A percentile compares a stretch with the other conserved stretches of the same genome.
phyloP scores from a whole-genome alignment of 352 stramenopile genomes.

The Pythium folliculosum region DNA sequence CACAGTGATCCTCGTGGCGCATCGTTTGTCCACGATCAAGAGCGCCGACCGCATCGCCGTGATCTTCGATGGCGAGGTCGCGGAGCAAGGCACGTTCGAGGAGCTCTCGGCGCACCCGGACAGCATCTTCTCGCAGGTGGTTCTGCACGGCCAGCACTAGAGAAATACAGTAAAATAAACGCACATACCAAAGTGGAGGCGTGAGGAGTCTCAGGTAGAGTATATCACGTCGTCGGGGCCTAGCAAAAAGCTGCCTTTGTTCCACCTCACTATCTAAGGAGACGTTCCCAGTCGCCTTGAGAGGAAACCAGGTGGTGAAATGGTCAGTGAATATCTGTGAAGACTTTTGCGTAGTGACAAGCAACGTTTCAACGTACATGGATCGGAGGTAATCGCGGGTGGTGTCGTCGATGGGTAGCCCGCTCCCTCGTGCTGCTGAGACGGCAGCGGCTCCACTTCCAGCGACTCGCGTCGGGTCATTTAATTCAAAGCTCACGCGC shows the following conservation, averaged over 20 bases:
- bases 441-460: conserved; percentile 31
- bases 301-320: neutral
- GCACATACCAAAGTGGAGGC: neutral
- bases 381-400: conserved; percentile 32
- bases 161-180: conserved; percentile 21
- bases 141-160: conserved; percentile 63
- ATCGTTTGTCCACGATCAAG: conserved; percentile 94
- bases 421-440: conserved; percentile 16
- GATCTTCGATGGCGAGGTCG: conserved; percentile 83
- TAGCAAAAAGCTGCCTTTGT: neutral
- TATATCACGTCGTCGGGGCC: neutral
- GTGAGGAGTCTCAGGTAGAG: neutral
- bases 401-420: conserved; percentile 30
- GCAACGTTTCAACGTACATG: conserved; percentile 16
- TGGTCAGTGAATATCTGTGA: neutral
- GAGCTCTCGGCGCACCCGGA: conserved; percentile 59
- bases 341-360: neutral
- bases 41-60: conserved; percentile 92
- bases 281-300: conserved; percentile 17
- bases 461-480: conserved; percentile 5
- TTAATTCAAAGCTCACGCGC: conserved; percentile 23
- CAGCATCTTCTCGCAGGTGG: conserved; percentile 77
- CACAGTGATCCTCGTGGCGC: conserved; percentile 97
- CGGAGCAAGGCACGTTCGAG: conserved; percentile 81
- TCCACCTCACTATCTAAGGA: conserved; percentile 1